These are phyloP conservation scores for Colletotrichum orchidophilum DNA, from an alignment of 2,329 filamentous ascomycete species.

Conservation along the genomic window DNA sequence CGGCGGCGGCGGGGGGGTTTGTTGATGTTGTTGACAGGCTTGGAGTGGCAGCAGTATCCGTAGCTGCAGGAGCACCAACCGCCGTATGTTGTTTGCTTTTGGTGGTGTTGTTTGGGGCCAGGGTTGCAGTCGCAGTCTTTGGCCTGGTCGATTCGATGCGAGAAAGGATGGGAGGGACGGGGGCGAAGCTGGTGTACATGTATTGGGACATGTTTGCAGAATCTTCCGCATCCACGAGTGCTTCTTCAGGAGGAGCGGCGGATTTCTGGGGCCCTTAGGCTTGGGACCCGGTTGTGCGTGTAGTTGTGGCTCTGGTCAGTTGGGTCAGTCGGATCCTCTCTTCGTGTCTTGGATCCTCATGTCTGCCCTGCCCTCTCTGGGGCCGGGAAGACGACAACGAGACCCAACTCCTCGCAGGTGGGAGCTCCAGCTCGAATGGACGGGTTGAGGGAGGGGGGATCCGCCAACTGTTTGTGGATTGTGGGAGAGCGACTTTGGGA, in stretches of 20 bases:
- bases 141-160: conserved; percentile 19
- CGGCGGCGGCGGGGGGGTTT: conserved; percentile 39
- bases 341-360: conserved; percentile 13
- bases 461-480: conserved; percentile 2
- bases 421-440: conserved; percentile 19
- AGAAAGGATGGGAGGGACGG: conserved; percentile 32
- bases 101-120: neutral
- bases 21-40: neutral
- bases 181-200: conserved; percentile 35
- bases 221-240: conserved; percentile 8
- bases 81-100: neutral
- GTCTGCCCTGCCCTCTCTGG: conserved; percentile 20
- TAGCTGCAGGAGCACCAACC: neutral
- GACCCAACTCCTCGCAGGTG: conserved; percentile 24
- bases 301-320: conserved; percentile 1
- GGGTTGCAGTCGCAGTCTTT: conserved; percentile 11
- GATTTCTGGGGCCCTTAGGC: conserved; percentile 7
- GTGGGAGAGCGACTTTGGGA: conserved; percentile 1
- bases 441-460: neutral
- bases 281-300: neutral
- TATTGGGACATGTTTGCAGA: conserved; percentile 34
- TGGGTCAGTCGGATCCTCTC: conserved; percentile 19
- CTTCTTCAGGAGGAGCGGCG: neutral
- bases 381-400: conserved; percentile 25
- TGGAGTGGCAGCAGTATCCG: neutral